Conservation (phyloP, 768 basidiomycete species). For the Leccinum variicolor region DNA sequence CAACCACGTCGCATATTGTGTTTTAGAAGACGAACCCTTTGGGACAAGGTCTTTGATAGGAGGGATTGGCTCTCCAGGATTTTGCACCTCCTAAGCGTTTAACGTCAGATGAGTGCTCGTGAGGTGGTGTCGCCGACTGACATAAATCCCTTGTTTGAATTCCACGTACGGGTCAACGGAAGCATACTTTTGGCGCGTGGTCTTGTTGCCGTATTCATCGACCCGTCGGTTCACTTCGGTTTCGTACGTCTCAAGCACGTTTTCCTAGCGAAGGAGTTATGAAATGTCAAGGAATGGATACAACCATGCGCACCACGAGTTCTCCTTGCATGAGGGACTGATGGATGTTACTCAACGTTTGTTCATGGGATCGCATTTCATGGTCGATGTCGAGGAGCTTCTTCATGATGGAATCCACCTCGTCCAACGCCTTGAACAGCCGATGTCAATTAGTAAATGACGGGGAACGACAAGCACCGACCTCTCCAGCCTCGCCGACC, state of each 20-base stretch:
- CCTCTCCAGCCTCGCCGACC: constrained; percentile 49
- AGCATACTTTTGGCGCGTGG: constrained; percentile 76
- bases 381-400: constrained; percentile 62
- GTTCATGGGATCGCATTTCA: constrained; percentile 56
- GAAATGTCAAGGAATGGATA: not conserved
- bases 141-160: constrained; percentile 69
- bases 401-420: constrained; percentile 67
- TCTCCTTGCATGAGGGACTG: constrained; percentile 55
- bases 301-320: constrained; percentile 48
- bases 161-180: constrained; percentile 54
- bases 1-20: not conserved
- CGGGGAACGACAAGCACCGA: constrained; percentile 24
- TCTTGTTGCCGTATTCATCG: constrained; percentile 53
- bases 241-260: constrained; percentile 51
- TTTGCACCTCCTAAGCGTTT: constrained; percentile 53
- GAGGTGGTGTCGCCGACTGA: constrained; percentile 32
- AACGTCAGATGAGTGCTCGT: constrained; percentile 5
- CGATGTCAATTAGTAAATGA: not conserved
- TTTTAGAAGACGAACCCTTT: constrained; percentile 46
- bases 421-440: constrained; percentile 44
- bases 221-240: constrained; percentile 39
- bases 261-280: constrained; percentile 37
- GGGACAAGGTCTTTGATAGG: constrained; percentile 72
- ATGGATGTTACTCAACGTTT: constrained; percentile 51
- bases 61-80: constrained; percentile 69